phyloP scores from a whole-genome alignment of 768 basidiomycete species.

The Mycena sanguinolenta region DNA sequence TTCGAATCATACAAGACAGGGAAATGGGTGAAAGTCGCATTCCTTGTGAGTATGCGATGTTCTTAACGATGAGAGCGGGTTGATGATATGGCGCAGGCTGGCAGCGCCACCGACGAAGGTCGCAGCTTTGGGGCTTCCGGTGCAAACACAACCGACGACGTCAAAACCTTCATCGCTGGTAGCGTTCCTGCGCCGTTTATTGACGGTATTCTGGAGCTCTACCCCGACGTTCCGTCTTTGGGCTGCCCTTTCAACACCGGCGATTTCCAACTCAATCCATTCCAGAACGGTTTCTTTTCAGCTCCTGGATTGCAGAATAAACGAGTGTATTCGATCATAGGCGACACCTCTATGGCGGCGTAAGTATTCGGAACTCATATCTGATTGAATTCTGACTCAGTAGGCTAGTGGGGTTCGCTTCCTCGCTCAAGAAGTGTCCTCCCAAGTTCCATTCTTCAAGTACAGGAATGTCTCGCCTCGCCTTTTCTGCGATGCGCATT shows the following conservation, averaged over 20 bases:
- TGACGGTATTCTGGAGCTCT: constrained; percentile 22
- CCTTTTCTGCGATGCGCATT: background rate
- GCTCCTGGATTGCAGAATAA: constrained; percentile 29
- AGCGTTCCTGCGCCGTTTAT: constrained; percentile 15
- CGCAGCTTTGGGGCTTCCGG: constrained; percentile 3
- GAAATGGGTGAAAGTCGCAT: constrained; percentile 28
- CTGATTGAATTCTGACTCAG: background rate
- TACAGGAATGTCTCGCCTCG: constrained; percentile 11
- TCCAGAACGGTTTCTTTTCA: constrained; percentile 12
- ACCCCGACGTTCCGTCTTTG: constrained; percentile 28
- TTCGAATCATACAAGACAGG: constrained; percentile 28
- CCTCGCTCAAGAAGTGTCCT: constrained; percentile 27
- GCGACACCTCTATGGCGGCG: constrained; percentile 23
- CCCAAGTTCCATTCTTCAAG: constrained; percentile 32
- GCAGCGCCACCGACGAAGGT: constrained; percentile 35
- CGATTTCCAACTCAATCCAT: constrained; percentile 23
- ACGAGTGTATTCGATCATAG: constrained; percentile 26
- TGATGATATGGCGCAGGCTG: constrained; percentile 12
- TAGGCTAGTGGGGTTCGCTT: constrained; percentile 24
- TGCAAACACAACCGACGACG: constrained; percentile 30
- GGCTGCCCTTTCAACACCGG: constrained; percentile 37
- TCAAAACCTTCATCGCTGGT: constrained; percentile 7
- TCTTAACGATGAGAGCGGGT: background rate
- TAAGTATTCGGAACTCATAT: background rate
- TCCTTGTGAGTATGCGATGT: constrained; percentile 18